Conservation (phyloP, 139 green algal species). For the Volvox reticuliferus region DNA sequence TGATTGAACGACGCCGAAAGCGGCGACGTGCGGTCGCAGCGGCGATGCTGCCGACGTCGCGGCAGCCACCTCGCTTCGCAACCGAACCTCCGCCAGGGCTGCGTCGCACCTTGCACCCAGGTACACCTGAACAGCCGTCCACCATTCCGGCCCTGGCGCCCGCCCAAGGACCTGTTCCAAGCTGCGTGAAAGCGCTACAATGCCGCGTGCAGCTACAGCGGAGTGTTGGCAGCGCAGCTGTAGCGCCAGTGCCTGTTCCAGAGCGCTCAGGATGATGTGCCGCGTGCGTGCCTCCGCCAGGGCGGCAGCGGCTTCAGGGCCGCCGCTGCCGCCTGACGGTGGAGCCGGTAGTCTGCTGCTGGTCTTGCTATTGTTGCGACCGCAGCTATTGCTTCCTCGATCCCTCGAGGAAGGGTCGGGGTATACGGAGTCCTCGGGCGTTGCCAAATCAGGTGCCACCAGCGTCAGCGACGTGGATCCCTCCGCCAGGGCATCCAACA, state of each 20-base stretch:
- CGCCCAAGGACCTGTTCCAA: background rate
- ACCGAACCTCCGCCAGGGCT: background rate
- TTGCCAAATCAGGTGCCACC: no score
- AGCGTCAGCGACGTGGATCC: background rate
- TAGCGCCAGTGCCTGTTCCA: slow-evolving; percentile 3
- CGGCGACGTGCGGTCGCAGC: background rate
- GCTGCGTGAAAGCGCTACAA: background rate
- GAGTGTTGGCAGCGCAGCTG: background rate
- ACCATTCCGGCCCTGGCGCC: background rate
- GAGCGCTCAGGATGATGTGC: background rate
- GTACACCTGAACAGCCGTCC: background rate
- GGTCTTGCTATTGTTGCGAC: background rate
- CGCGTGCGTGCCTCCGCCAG: background rate
- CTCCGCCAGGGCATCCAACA: background rate
- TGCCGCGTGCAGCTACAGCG: background rate
- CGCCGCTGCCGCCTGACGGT: background rate
- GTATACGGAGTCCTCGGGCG: no score
- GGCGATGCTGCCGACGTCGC: background rate
- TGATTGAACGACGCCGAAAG: background rate
- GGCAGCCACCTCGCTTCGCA: background rate
- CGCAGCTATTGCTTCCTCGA: no score
- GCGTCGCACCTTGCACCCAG: background rate
- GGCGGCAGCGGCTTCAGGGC: background rate
- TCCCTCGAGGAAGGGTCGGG: no score
- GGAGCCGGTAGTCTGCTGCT: background rate